Base-by-base conservation (phyloP, 345 rosid genomes). In the Excoecaria cochinchinensis region DNA sequence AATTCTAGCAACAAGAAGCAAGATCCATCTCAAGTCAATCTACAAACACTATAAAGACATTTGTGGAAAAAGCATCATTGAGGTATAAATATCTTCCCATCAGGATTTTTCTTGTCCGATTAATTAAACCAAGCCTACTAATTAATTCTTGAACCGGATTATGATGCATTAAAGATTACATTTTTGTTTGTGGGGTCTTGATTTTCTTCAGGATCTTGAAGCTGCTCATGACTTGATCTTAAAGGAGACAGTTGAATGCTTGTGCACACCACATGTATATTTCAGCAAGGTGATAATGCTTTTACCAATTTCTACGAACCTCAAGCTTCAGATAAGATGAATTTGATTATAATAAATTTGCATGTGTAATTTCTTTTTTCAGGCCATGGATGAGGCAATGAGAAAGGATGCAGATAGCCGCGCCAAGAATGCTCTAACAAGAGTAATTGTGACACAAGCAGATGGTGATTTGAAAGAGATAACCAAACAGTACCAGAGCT, bases 1-100 rank as follows among this genome's bases (percentile, higher is more conserved):
- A 82, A 87, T 95, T 59, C 82, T 95, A 40, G 39, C 95, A 24
- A 89, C 98, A 50, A 86, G 99, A 77, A 95, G 98, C 93, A 93
- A 86, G 80, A 85, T 67, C 51, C 97, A 89, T 87, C 88, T 93
- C 75, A 78, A 77, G 82, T 84, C 81, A 51, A 74, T 89, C 4
- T 88, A 74, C 71, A 76, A 84, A 69, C 80, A 84, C 65, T 95
- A 86, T 83, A 80, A 84, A 69, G 82, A 91, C 22, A 74, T 84
- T 51, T 67, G 70, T 48, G 93, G 87, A 77, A 84, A 78, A 38
- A 81, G 36, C 85, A 77, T 95, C 39, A 72, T 71, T 65, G 87
- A 80, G 91, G 99, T 88, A 82, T 48, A 55, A 40, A 51, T 9
- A 5, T 60, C 31, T 1, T 31, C 31, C 31, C 31, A 31, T 31